These are phyloP conservation scores for Penicillium lividum DNA, from an alignment of 495 filamentous ascomycete genomes.

Conservation along the genomic window DNA sequence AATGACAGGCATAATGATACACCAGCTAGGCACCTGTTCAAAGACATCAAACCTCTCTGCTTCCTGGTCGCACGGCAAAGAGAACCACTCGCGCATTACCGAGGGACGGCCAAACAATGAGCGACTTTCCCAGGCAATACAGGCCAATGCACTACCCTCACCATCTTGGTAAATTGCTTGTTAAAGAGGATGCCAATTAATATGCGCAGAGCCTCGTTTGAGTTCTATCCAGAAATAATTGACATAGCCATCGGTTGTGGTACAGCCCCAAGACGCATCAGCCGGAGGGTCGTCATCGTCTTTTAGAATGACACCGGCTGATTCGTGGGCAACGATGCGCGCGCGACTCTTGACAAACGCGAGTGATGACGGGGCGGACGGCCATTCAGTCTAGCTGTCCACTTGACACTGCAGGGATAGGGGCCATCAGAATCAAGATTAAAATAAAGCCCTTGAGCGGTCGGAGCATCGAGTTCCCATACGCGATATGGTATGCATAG, in stretches of 20 bases:
- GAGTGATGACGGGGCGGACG: constrained; percentile 9
- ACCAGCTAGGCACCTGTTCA: constrained; percentile 8
- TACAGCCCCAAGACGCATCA: constrained; percentile 1
- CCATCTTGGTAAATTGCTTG: constrained; percentile 6
- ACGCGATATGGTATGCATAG: constrained; percentile 12
- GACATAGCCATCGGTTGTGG: not conserved
- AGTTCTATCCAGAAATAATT: constrained; percentile 8
- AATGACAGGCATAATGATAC: constrained; percentile 10
- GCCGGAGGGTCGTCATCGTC: not conserved
- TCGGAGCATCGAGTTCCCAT: constrained; percentile 7
- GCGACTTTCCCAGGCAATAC: constrained; percentile 8
- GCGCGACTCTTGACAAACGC: constrained; percentile 13
- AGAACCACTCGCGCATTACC: constrained; percentile 5
- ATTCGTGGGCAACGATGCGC: constrained; percentile 10
- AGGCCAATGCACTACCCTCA: constrained; percentile 10
- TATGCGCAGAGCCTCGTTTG: constrained; percentile 12
- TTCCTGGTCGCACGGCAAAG: not conserved
- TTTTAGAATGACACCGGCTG: constrained; percentile 1
- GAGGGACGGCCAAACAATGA: constrained; percentile 5
- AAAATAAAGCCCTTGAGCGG: not conserved
- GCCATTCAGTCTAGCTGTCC: constrained; percentile 6
- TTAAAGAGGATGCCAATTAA: constrained; percentile 9
- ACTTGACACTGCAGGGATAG: not conserved
- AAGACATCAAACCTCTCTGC: constrained; percentile 9
- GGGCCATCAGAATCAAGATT: constrained; percentile 1